Evolutionary conservation across 257 asterid genomes (phyloP).

Genomic region (Marsdenia floribunda): DNA sequence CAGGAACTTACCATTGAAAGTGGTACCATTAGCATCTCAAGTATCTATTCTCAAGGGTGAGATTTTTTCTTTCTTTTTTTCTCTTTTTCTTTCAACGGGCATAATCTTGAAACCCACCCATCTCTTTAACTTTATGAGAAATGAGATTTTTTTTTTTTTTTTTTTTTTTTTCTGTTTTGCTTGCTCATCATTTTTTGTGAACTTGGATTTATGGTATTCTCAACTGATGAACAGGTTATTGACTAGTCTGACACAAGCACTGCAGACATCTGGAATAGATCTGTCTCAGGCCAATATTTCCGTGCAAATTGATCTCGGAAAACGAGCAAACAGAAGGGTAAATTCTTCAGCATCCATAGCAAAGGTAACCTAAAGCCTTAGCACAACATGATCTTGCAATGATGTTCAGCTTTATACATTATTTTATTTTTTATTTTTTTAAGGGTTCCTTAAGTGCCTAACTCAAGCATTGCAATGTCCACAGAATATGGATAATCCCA

Average conservation of each 20-base stretch:
- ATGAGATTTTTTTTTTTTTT: too few species aligned
- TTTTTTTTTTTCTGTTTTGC: too few species aligned
- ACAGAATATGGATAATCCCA: conserved; percentile 39
- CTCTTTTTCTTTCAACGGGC: too few species aligned
- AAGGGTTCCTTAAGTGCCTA: background rate
- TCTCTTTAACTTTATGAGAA: background rate
- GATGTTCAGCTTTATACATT: background rate
- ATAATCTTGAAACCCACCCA: background rate
- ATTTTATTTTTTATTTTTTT: background rate
- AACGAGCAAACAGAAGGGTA: conserved; percentile 42
- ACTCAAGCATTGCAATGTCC: conserved; percentile 2
- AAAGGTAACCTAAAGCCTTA: conserved; percentile 41
- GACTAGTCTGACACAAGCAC: conserved; percentile 70
- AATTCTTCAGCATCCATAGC: conserved; percentile 41
- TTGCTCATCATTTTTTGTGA: background rate
- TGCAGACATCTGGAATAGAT: conserved; percentile 79
- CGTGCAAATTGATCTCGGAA: conserved; percentile 82
- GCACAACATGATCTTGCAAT: background rate
- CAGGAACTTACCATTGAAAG: conserved; percentile 54
- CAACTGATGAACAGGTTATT: conserved; percentile 52
- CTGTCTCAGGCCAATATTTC: conserved; percentile 79
- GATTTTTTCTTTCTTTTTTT: conserved; percentile 9
- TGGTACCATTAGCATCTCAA: conserved; percentile 76
- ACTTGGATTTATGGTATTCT: background rate
- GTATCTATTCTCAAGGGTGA: conserved; percentile 77